Percentiles rank a stretch among this genome's conserved stretches.
Conservation (phyloP, 192 early-diverging fungal genomes). For the Phlyctochytrium planicorne region DNA sequence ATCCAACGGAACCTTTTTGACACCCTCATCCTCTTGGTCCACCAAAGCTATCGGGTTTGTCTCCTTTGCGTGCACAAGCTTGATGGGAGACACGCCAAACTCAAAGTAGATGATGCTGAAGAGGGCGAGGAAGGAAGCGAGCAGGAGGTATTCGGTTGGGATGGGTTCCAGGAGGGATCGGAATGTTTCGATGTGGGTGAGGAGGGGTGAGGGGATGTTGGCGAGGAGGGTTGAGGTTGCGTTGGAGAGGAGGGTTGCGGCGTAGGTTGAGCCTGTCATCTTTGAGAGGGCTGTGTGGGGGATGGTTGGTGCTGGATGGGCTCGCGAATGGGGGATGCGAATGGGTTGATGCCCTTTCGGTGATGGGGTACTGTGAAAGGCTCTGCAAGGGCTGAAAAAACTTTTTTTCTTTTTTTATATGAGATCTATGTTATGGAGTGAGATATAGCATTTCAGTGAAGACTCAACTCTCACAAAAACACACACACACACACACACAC, state of each 20-base stretch:
- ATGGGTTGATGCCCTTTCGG: no score
- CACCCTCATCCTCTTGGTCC: background rate
- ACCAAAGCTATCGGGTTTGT: slow-evolving; percentile 4
- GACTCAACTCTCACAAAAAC: no score
- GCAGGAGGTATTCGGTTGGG: background rate
- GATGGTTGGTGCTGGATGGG: no score
- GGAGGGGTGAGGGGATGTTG: background rate
- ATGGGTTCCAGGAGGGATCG: background rate
- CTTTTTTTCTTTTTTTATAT: no score
- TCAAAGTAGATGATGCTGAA: background rate
- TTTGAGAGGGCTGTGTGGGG: background rate
- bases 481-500: no score
- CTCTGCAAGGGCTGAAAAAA: no score
- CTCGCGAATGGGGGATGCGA: no score
- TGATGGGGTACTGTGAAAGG: no score
- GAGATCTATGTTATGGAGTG: no score
- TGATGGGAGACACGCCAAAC: background rate
- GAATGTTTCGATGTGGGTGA: background rate
- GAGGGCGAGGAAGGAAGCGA: background rate
- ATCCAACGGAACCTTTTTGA: slow-evolving; percentile 4
- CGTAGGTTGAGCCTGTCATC: slow-evolving; percentile 1
- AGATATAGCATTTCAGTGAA: no score
- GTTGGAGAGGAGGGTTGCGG: slow-evolving; percentile 4
- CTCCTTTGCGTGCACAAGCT: slow-evolving; percentile 20
- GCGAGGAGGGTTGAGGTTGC: background rate